Conservation (phyloP, 495 filamentous ascomycete genomes). For the Penicillium diatomitis region DNA sequence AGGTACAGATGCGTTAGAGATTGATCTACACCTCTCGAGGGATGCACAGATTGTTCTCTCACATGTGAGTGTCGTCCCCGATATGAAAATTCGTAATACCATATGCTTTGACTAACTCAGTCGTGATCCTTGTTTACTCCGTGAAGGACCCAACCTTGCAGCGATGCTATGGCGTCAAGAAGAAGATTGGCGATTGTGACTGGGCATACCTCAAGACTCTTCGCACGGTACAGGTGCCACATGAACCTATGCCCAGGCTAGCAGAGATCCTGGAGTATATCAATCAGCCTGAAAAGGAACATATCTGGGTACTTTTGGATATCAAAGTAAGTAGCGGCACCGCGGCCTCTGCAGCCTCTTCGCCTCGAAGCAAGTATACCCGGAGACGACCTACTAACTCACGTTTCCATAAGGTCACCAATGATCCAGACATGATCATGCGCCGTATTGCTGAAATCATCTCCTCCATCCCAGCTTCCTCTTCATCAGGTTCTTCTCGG, state of each 20-base stretch:
- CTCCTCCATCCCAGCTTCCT: conserved; percentile 30
- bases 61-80: conserved; percentile 46
- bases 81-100: neutral
- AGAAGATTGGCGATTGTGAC: conserved; percentile 64
- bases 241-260: conserved; percentile 63
- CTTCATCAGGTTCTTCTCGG: conserved; percentile 14
- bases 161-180: conserved; percentile 65
- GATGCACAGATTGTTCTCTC: conserved; percentile 81
- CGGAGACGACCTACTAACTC: neutral
- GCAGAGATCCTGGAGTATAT: conserved; percentile 69
- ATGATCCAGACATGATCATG: conserved; percentile 64
- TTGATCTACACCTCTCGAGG: conserved; percentile 72
- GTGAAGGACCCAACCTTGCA: conserved; percentile 62
- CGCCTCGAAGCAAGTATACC: neutral
- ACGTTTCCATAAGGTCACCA: conserved; percentile 40
- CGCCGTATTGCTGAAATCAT: conserved; percentile 53
- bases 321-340: conserved; percentile 54
- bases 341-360: neutral
- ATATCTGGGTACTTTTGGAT: conserved; percentile 78
- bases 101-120: too few relatives aligned
- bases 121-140: neutral
- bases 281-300: conserved; percentile 45
- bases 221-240: conserved; percentile 56
- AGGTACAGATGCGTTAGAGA: conserved; percentile 77
- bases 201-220: conserved; percentile 63